Conservation (phyloP, 2,329 filamentous ascomycete species). For the Aspergillus phoenicis region DNA sequence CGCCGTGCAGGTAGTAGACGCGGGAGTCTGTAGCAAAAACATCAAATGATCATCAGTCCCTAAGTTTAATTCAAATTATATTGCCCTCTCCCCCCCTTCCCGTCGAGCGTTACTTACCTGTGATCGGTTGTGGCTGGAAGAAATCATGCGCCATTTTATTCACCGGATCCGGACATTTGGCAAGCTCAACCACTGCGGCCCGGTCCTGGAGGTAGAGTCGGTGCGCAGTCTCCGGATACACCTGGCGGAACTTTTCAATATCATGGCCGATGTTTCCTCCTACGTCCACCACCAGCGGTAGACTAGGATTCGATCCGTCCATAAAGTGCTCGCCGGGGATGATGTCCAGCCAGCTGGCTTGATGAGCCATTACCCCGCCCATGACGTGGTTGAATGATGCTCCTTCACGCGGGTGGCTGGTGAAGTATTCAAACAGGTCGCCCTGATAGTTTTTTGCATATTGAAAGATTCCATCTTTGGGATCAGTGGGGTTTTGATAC, state of each 20-base stretch:
- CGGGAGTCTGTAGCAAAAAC: neutral
- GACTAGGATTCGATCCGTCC: neutral
- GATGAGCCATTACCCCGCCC: slow-evolving; percentile 9
- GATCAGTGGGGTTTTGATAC: slow-evolving; percentile 2
- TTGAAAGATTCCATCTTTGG: slow-evolving; percentile 6
- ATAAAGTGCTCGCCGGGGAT: neutral
- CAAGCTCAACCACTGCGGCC: neutral
- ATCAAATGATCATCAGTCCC: no score
- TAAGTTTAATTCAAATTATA: no score
- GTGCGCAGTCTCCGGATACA: neutral
- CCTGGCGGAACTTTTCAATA: neutral
- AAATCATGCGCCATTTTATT: slow-evolving; percentile 10
- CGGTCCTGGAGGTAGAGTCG: slow-evolving; percentile 7
- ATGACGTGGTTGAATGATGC: slow-evolving; percentile 8
- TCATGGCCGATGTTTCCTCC: slow-evolving; percentile 11
- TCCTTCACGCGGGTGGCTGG: neutral
- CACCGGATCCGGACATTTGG: slow-evolving; percentile 4
- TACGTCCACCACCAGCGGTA: neutral
- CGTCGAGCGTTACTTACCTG: neutral
- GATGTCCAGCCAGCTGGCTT: slow-evolving; percentile 7
- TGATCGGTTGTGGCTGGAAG: slow-evolving; percentile 9
- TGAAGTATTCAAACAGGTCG: slow-evolving; percentile 3
- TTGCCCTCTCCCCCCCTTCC: no score
- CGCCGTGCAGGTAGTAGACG: neutral
- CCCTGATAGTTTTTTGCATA: slow-evolving; percentile 2